phyloP scores from a whole-genome alignment of 768 basidiomycete species.

The Kwoniella sp. region DNA sequence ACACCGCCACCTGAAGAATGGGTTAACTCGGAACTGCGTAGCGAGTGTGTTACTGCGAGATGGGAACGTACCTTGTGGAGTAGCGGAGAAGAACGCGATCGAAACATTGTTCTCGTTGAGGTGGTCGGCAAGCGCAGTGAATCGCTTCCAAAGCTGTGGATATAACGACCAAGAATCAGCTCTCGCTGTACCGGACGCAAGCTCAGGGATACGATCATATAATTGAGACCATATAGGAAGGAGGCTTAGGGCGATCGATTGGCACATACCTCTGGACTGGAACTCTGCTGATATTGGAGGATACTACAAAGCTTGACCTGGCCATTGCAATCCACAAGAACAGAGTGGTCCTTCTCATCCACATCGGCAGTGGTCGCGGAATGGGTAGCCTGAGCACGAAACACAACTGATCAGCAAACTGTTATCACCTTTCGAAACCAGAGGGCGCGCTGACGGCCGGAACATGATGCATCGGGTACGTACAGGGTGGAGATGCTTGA shows the following conservation, averaged over 20 bases:
- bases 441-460: no score
- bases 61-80: constrained; percentile 73
- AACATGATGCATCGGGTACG: neutral
- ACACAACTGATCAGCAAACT: neutral
- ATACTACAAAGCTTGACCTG: constrained; percentile 80
- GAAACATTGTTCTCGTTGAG: constrained; percentile 82
- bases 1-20: constrained; percentile 72
- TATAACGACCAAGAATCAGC: neutral
- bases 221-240: no score
- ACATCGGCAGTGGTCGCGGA: constrained; percentile 45
- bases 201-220: no score
- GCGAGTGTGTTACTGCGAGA: neutral
- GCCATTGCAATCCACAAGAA: constrained; percentile 81
- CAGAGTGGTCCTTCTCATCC: constrained; percentile 62
- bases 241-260: no score
- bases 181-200: no score
- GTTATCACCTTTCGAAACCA: no score
- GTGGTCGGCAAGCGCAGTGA: constrained; percentile 78
- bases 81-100: constrained; percentile 92
- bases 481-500: constrained; percentile 52
- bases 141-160: constrained; percentile 66
- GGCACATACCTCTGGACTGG: constrained; percentile 62
- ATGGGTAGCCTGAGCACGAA: constrained; percentile 41
- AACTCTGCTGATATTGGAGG: constrained; percentile 73
- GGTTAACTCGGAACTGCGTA: no score